phyloP scores from a whole-genome alignment of 441 rosid species.

The Dalechampia spathulata region DNA sequence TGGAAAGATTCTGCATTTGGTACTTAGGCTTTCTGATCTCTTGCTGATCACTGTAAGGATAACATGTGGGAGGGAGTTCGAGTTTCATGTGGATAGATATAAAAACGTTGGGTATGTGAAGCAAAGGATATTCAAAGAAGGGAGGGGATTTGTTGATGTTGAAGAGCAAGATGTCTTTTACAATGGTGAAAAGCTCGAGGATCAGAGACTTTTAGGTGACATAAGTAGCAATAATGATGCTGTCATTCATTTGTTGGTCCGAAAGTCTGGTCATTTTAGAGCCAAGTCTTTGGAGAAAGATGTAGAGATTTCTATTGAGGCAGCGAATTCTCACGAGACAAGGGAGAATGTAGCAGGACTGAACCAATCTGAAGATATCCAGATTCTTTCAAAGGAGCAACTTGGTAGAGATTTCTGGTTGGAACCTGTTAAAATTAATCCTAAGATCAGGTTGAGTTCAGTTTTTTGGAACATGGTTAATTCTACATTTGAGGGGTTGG shows the following conservation, averaged over 20 bases:
- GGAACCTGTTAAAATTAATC: slow-evolving; percentile 45
- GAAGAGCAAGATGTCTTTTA: slow-evolving; percentile 52
- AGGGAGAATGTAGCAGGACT: slow-evolving; percentile 5
- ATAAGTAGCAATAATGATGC: slow-evolving; percentile 40
- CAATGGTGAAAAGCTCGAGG: slow-evolving; percentile 67
- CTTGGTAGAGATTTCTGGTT: slow-evolving; percentile 30
- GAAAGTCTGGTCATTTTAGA: slow-evolving; percentile 51
- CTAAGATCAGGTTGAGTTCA: slow-evolving; percentile 32
- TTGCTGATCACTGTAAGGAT: slow-evolving; percentile 50
- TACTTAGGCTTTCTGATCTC: slow-evolving; percentile 52
- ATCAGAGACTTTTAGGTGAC: slow-evolving; percentile 53
- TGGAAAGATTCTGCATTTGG: slow-evolving; percentile 58
- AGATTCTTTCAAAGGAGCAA: slow-evolving; percentile 20
- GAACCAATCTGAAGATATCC: slow-evolving; percentile 9
- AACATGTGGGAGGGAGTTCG: slow-evolving; percentile 50
- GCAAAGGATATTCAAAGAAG: slow-evolving; percentile 50
- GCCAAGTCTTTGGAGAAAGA: slow-evolving; percentile 40
- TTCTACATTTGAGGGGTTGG: slow-evolving; percentile 48
- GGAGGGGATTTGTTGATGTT: slow-evolving; percentile 34
- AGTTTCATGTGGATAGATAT: slow-evolving; percentile 45
- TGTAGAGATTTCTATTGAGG: slow-evolving; percentile 46
- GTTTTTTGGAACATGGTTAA: slow-evolving; percentile 43
- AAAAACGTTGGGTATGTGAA: slow-evolving; percentile 66
- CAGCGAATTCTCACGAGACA: slow-evolving; percentile 20
- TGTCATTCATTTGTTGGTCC: slow-evolving; percentile 54